Conservation (phyloP, 148 eudicot species). For the Fallopia convolvulus region DNA sequence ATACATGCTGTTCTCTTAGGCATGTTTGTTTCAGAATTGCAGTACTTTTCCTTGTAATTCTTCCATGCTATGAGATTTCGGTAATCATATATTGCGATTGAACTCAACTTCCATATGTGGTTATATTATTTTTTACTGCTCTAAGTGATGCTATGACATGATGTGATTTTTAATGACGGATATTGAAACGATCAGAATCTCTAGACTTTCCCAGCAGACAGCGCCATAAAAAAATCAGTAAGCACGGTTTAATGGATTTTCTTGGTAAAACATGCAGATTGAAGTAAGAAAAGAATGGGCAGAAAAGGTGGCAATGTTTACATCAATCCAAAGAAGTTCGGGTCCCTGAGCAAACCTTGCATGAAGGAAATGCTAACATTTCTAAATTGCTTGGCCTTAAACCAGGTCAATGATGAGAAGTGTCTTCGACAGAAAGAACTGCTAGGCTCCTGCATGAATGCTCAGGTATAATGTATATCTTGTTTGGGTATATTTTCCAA, state of each 20-base stretch:
- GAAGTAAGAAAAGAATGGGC: constrained; percentile 44
- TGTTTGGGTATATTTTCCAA: neutral
- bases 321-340: constrained; percentile 74
- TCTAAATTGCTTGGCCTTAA: constrained; percentile 66
- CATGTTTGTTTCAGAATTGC: neutral
- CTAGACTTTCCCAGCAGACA: too few relatives aligned
- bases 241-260: neutral
- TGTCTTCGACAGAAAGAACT: constrained; percentile 70
- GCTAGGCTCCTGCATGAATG: constrained; percentile 67
- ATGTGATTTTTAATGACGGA: too few relatives aligned
- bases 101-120: neutral
- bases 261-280: constrained; percentile 1
- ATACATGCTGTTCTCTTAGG: neutral
- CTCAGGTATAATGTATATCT: constrained; percentile 47
- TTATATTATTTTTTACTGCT: neutral
- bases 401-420: constrained; percentile 62
- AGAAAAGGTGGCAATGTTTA: constrained; percentile 45
- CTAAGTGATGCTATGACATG: too few relatives aligned
- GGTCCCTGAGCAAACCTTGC: constrained; percentile 63
- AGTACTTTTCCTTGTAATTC: neutral
- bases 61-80: neutral
- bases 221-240: neutral
- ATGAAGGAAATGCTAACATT: constrained; percentile 78
- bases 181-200: too few relatives aligned
- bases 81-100: neutral